phyloP scores from a whole-genome alignment of 345 rosid species.

The Zanthoxylum bungeanum region DNA sequence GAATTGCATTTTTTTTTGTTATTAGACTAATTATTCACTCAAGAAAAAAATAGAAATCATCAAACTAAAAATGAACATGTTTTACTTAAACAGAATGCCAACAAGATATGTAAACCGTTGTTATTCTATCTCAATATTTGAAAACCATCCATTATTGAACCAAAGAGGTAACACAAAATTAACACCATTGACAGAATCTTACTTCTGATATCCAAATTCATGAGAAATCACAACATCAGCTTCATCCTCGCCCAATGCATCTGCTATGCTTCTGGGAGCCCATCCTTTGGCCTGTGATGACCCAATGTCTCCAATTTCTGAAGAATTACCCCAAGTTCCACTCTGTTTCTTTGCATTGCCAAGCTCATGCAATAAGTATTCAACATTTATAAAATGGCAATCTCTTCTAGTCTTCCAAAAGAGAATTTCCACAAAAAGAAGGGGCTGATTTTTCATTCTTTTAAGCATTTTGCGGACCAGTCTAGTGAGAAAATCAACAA shows the following conservation, averaged over 20 bases:
- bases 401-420: constrained; percentile 84
- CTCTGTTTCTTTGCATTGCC: constrained; percentile 57
- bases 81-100: not conserved
- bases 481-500: constrained; percentile 61
- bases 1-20: not conserved
- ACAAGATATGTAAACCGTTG: not conserved
- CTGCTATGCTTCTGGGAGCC: constrained; percentile 75
- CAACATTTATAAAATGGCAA: constrained; percentile 84
- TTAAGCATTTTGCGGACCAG: constrained; percentile 72
- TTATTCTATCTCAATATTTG: not conserved
- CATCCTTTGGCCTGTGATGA: constrained; percentile 45
- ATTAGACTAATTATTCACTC: not conserved
- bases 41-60: constrained; percentile 5
- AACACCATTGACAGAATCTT: constrained; percentile 25
- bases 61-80: not conserved
- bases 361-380: constrained; percentile 78
- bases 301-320: constrained; percentile 43
- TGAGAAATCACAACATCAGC: constrained; percentile 83
- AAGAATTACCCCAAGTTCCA: constrained; percentile 32
- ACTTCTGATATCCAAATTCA: constrained; percentile 49
- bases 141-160: not conserved
- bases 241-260: constrained; percentile 98
- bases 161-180: not conserved
- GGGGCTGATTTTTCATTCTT: constrained; percentile 84
- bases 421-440: constrained; percentile 90